Percentiles rank a stretch among this genome's conserved stretches.
These are phyloP conservation scores for Monascus purpureus DNA, from an alignment of 495 filamentous ascomycete genomes.

Conservation along the genomic window DNA sequence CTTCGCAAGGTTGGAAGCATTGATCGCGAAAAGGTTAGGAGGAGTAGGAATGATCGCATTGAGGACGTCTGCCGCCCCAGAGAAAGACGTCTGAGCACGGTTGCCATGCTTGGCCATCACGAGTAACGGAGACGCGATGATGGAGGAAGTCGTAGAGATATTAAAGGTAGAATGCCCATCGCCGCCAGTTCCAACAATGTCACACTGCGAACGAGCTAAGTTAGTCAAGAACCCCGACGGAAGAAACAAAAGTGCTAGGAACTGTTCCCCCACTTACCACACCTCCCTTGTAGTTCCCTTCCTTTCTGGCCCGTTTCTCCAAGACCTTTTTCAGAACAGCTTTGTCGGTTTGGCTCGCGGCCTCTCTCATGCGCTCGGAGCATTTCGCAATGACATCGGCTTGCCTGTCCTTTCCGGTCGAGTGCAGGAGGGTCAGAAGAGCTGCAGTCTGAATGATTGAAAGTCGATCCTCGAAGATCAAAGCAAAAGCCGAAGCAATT, in stretches of 20 bases:
- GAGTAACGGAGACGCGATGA: constrained; percentile 72
- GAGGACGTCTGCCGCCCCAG: constrained; percentile 88
- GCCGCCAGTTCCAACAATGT: constrained; percentile 96
- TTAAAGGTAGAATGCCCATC: constrained; percentile 97
- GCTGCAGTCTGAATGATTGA: constrained; percentile 72
- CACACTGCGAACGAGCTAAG: constrained; percentile 44
- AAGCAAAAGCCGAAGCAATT: constrained; percentile 73
- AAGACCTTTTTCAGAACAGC: constrained; percentile 44
- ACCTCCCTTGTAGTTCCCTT: constrained; percentile 57
- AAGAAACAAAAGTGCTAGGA: background rate
- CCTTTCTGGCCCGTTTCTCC: constrained; percentile 36
- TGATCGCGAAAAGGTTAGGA: constrained; percentile 60
- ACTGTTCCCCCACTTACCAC: constrained; percentile 33
- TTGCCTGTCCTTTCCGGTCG: constrained; percentile 63
- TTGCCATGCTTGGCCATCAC: constrained; percentile 92
- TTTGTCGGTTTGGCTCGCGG: constrained; percentile 51
- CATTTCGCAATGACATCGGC: constrained; percentile 71
- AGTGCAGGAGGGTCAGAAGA: constrained; percentile 77
- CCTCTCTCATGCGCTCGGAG: constrained; percentile 52
- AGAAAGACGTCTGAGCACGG: constrained; percentile 85
- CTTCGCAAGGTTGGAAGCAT: constrained; percentile 46
- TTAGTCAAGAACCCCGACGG: background rate
- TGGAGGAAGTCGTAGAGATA: constrained; percentile 85
- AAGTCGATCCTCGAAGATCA: constrained; percentile 76
- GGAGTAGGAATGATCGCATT: constrained; percentile 50